Evolutionary conservation across 2,329 filamentous ascomycete species (phyloP), one percentile per base, ranked within the genome.

Genomic region (Apiospora marii): DNA sequence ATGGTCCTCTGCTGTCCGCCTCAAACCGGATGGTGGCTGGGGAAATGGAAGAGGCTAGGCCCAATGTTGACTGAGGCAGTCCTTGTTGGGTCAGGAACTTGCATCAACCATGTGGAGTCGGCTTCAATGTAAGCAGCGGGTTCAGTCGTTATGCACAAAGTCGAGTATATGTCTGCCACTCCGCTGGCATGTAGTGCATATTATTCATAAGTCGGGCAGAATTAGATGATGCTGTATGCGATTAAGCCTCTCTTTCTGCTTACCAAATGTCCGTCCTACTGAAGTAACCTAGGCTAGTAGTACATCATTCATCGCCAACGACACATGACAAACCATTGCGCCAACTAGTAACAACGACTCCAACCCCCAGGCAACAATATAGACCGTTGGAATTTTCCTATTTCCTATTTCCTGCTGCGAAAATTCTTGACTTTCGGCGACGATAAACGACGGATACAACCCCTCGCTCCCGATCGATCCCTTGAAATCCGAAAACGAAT

Each of bases 301-400:
- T 41, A 41, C 67, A 69, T 69, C 67, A 69, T 69, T n/a, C 67
- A 49, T 69, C n/a, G 34, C 37, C 58, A 64, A 64, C 58, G 58
- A 37, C 58, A 37, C 34, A 49, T 49, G 67, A 69, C 67, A 69
- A 37, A n/a, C 44, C 27, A 69, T 69, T 49, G 44, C 67, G 67
- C 34, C n/a, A 69, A 46, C 67, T 1, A 44, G 34, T 37, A 27
- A 69, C 67, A 6, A 49, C 67, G 44, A 69, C 67, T 24, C 71
- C 71, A n/a, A 24, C 34, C 49, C 68, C 71, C 70, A 41, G 58
- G 58, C 58, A 64, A 64, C 58, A 64, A 12, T 7, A 41, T 41
- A 64, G 58, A 64, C 5, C 37, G 4, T 41, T n/a, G 30, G 22
- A 22, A 6, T 41, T 41, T 41, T 64, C 41, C 34, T 41, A 7